Base-by-base conservation (phyloP, 1,284 basidiomycete species). In the Sanguinoderma infundibulare region DNA sequence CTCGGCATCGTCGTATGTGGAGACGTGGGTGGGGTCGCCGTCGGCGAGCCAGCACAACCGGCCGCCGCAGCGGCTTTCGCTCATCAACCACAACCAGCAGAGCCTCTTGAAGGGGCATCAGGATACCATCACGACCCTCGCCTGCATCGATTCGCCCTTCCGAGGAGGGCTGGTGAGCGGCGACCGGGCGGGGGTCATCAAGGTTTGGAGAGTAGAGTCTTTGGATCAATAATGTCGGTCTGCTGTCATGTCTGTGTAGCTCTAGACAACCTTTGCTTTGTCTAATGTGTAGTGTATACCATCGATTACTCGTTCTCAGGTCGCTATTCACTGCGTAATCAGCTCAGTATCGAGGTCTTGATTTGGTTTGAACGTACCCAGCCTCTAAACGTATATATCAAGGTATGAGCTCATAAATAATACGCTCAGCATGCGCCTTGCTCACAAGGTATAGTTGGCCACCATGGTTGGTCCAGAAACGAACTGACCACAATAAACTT, bases 71-170 rank as follows among this genome's bases (percentile, higher is more conserved):
- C 81, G 93, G 35, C 89, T 92, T 72, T 89, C 87, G 12, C 74
- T 94, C 64, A 91, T 95, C 59, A 89, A 86, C 7, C 83, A 90
- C 56, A 90, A 88, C 69, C 94, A 96, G 70, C 89, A 94, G 70
- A 87, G 85, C 57, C 75, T 95, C 32, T 76, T 95, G 50, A 88
- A 85, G 70, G 81, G 87, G 1, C 95, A 97, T 70, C 91, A 91
- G 65, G 95, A 97, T 70, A 85, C 92, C 2, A 85, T 98, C 26
- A 94, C 91, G 1, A 87, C 91, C 2, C 74, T 97, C 24, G 84
- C 86, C 0, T 90, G 91, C 64, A 87, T 97, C 56, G 94, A 97
- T 66, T 85, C 90, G 0, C 95, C 95, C 0, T 97, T 96, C 77
- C 82, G 91, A 51, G 91, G 91, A 17, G 93, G 94, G 4, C 83